Conservation (phyloP, 345 rosid genomes). For the Viola odorata region DNA sequence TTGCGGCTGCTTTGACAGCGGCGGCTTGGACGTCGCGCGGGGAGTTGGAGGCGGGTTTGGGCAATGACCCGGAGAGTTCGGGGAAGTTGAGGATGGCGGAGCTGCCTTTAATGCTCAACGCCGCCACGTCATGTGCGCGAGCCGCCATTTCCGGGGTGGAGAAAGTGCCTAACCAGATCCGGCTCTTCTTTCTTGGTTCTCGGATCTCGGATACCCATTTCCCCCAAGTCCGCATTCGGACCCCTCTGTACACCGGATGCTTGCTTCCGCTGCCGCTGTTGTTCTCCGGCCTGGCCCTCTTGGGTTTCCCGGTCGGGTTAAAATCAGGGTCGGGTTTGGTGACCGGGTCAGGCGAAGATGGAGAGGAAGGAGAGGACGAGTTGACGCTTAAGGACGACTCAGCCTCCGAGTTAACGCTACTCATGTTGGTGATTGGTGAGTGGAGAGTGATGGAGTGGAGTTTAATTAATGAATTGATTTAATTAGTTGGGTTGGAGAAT, state of each 20-base stretch:
- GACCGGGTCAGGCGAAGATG: constrained; percentile 5
- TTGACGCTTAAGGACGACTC: constrained; percentile 11
- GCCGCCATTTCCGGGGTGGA: constrained; percentile 92
- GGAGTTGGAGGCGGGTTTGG: constrained; percentile 66
- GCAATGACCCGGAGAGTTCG: constrained; percentile 57
- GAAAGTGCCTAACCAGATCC: constrained; percentile 98
- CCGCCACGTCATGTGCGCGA: constrained; percentile 98
- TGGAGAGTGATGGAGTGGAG: too few species aligned
- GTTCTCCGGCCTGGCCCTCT: constrained; percentile 3
- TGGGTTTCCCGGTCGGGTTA: constrained; percentile 1
- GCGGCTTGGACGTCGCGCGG: constrained; percentile 94
- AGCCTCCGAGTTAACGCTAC: constrained; percentile 4
- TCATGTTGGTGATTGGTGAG: too few species aligned
- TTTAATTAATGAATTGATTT: too few species aligned
- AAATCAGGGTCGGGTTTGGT: constrained; percentile 4
- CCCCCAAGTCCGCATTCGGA: constrained; percentile 91
- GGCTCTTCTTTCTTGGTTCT: constrained; percentile 83
- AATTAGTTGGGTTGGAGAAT: too few species aligned
- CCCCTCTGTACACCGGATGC: constrained; percentile 71
- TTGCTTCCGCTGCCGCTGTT: constrained; percentile 19
- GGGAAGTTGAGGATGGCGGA: constrained; percentile 89
- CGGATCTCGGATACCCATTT: constrained; percentile 99
- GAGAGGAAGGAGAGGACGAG: constrained; percentile 14
- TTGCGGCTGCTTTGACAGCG: constrained; percentile 79
- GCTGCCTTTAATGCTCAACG: constrained; percentile 70